Percentiles rank a stretch among this genome's conserved stretches.
Conservation (phyloP, 106 monocot species). For the Alisma plantagoaquatica region DNA sequence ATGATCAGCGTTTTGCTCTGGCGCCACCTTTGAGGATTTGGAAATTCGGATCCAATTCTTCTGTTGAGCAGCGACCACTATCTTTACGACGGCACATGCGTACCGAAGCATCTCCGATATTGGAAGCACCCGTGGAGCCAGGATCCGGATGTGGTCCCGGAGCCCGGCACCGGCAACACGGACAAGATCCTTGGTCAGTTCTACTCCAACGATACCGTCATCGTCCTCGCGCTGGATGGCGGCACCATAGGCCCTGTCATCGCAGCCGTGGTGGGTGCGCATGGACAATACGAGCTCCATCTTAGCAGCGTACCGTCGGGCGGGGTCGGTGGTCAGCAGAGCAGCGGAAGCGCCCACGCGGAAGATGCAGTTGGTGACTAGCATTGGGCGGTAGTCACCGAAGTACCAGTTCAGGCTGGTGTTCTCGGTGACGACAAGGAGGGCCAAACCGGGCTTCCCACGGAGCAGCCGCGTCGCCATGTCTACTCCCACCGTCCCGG, state of each 20-base stretch:
- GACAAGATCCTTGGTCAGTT: conserved; percentile 21
- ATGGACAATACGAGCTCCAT: conserved; percentile 14
- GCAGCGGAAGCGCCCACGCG: conserved; percentile 19
- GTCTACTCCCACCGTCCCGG: conserved; percentile 15
- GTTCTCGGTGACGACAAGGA: conserved; percentile 20
- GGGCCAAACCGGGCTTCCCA: background rate
- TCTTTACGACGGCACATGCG: no score
- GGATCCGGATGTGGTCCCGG: conserved; percentile 9
- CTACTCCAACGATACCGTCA: conserved; percentile 11
- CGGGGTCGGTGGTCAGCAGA: conserved; percentile 18
- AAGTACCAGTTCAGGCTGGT: conserved; percentile 32
- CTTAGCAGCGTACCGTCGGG: conserved; percentile 9
- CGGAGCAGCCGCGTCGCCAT: conserved; percentile 13
- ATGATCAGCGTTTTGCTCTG: no score
- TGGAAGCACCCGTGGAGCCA: conserved; percentile 15
- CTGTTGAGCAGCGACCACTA: no score
- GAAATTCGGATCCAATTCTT: no score
- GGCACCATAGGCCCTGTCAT: conserved; percentile 15
- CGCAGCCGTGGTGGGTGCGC: conserved; percentile 22
- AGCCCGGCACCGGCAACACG: conserved; percentile 18
- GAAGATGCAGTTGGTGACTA: conserved; percentile 32
- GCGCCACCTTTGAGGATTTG: no score
- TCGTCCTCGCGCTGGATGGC: conserved; percentile 22
- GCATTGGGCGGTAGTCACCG: conserved; percentile 23
- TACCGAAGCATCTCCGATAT: conserved; percentile 15